A percentile compares a stretch with the other conserved stretches of the same genome.
Evolutionary conservation across 257 asterid species (phyloP).

Genomic region (Jaltomata sinuosa): DNA sequence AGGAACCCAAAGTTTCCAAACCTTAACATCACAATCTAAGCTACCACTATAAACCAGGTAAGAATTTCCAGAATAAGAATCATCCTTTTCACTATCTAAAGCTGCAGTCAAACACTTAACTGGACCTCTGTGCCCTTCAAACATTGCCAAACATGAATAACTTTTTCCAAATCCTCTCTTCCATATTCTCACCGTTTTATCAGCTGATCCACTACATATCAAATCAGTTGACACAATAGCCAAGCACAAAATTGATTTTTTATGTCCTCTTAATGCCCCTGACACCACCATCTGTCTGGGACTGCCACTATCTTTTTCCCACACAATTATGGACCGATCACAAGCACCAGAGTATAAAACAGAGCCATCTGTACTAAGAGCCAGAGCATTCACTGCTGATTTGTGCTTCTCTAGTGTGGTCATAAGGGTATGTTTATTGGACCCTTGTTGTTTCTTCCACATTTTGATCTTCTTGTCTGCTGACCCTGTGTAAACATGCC

Average conservation of each 20-base stretch:
- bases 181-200: conserved; percentile 66
- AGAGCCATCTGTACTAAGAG: conserved; percentile 34
- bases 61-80: conserved; percentile 8
- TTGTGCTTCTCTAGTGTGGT: conserved; percentile 41
- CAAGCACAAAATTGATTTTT: conserved; percentile 47
- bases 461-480: conserved; percentile 63
- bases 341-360: conserved; percentile 52
- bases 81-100: conserved; percentile 6
- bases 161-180: conserved; percentile 31
- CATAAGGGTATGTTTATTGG: conserved; percentile 20
- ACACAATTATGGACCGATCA: conserved; percentile 39
- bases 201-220: conserved; percentile 72
- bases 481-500: conserved; percentile 54
- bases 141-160: conserved; percentile 42
- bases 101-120: conserved; percentile 46
- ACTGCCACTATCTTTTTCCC: conserved; percentile 21
- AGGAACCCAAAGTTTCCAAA: conserved; percentile 45
- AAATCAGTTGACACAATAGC: conserved; percentile 26
- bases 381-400: conserved; percentile 59
- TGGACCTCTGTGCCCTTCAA: conserved; percentile 62
- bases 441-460: conserved; percentile 32
- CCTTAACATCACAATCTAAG: conserved; percentile 58
- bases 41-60: conserved; percentile 60
- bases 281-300: conserved; percentile 20
- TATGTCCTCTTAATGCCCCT: conserved; percentile 53